A percentile compares a stretch with the other conserved stretches of the same genome.
These are phyloP conservation scores for Tulasnella sp. DNA, from an alignment of 768 basidiomycete genomes.

Conservation along the genomic window DNA sequence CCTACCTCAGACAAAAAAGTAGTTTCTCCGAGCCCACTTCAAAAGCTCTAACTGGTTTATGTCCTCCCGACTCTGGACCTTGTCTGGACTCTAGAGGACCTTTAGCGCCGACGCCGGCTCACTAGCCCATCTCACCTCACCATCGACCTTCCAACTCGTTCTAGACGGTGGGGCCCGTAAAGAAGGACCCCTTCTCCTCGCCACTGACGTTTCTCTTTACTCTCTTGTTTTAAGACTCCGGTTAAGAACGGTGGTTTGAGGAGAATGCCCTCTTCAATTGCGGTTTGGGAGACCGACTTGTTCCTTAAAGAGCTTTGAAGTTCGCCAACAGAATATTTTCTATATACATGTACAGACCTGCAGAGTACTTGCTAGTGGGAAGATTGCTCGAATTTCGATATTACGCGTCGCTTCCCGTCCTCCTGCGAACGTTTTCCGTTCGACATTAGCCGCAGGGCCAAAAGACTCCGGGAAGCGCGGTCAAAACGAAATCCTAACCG, in stretches of 20 bases:
- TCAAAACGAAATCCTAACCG: too few relatives aligned
- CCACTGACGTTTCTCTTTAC: neutral
- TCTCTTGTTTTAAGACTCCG: neutral
- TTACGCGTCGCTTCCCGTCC: too few relatives aligned
- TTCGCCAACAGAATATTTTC: too few relatives aligned
- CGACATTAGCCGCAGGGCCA: too few relatives aligned
- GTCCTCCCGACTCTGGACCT: neutral
- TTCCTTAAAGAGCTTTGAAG: too few relatives aligned
- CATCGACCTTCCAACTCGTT: neutral
- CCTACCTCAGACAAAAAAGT: neutral
- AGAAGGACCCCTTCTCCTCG: neutral
- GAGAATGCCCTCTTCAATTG: neutral
- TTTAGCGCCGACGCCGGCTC: neutral
- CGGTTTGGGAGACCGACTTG: too few relatives aligned
- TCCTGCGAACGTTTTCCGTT: too few relatives aligned
- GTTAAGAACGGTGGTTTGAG: neutral
- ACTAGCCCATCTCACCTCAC: neutral
- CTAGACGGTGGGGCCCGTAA: neutral
- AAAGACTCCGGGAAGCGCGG: too few relatives aligned
- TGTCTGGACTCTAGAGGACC: neutral
- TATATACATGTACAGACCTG: too few relatives aligned
- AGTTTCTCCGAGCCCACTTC: too few relatives aligned
- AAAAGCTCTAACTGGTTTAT: neutral
- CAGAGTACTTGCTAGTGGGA: too few relatives aligned
- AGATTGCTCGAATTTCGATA: too few relatives aligned